Conservation (phyloP, 2,329 filamentous ascomycete genomes). For the Aspergillus novofumigatus region DNA sequence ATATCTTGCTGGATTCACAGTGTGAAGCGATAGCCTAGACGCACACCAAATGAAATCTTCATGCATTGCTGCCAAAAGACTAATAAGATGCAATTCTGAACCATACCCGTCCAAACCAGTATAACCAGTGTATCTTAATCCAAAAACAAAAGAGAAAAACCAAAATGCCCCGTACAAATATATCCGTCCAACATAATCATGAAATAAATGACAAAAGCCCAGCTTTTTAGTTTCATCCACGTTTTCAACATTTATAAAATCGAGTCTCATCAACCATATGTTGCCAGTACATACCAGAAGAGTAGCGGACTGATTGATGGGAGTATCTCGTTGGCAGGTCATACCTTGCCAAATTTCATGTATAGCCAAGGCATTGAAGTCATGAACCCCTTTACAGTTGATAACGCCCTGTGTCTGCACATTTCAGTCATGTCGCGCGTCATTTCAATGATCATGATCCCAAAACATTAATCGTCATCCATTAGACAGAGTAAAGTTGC, state of each 20-base stretch:
- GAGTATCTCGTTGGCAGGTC: background rate
- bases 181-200: background rate
- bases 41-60: background rate
- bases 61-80: background rate
- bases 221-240: background rate
- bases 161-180: background rate
- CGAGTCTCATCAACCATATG: background rate
- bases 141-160: background rate
- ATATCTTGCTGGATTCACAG: background rate
- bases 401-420: background rate
- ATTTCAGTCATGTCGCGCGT: background rate
- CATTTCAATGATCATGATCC: background rate
- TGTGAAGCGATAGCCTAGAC: background rate
- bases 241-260: background rate
- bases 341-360: background rate
- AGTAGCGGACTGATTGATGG: background rate
- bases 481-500: background rate
- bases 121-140: background rate
- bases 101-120: background rate
- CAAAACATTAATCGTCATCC: background rate
- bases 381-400: background rate
- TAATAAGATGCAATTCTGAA: background rate
- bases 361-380: background rate
- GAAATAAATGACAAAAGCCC: background rate
- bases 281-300: background rate